Base-by-base conservation (phyloP, 2,329 filamentous ascomycete species). In the Xylaria sp. region DNA sequence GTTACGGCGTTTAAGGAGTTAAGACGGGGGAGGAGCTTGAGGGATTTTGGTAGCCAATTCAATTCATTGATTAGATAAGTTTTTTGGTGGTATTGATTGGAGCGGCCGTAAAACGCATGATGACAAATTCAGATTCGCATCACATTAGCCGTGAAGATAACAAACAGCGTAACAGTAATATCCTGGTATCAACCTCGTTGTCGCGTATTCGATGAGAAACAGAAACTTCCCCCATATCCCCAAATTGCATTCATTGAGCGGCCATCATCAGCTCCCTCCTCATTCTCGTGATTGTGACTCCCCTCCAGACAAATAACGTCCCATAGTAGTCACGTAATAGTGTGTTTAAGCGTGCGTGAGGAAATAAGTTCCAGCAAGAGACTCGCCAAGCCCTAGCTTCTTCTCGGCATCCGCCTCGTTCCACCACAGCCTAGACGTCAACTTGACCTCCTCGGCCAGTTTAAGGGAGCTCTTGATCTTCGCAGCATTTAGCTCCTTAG, bases 381-480 rank as follows among this genome's bases (percentile, higher is more conserved):
- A 49, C 5, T 67, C 64, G 20, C 67, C 64, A 46, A 70, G 67
- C n/a, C 64, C 67, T 2, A 70, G 7, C 55, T 67, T 67, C 64
- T 67, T 57, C 62, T 70, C 67, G 15, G 43, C 55, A 2, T 28
- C 10, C 20, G 60, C 60, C 56, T 64, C 31, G 10, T 67, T 55
- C 64, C 64, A 70, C 64, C 67, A 62, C 56, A 70, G 15, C 56
- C 67, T 60, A 18, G n/a, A 25, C 33, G 61, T 67, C 64, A 70
- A 28, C 60, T 58, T 58, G 3, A 70, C 64, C 41, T 67, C 59
- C n/a, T 33, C 23, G 33, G 20, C 63, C 7, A 69, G 6, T 4
- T 67, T 67, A 2, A 66, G 54, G 23, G 62, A 10, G 58, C 46
- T 57, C 55, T 20, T 51, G 28, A 65, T 15, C 66, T 69, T 69